phyloP scores from a whole-genome alignment of 225 moss, liverwort and hornwort species.

The Bryoerythrophyllum caledonicum region DNA sequence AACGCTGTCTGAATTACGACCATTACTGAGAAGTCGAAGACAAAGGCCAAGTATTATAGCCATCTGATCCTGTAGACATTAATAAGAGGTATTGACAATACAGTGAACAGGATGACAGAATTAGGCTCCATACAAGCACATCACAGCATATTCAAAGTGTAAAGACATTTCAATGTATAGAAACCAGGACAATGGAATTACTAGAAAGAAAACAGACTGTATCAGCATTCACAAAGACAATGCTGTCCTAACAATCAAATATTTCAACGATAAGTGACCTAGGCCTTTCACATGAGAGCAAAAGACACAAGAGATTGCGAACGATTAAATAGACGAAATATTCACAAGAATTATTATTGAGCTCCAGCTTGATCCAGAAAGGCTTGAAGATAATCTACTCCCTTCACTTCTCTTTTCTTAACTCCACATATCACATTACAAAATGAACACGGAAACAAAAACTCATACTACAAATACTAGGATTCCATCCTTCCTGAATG shows the following conservation, averaged over 20 bases:
- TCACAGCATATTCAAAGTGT: constrained; percentile 17
- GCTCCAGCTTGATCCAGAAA: not conserved
- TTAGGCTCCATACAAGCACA: not conserved
- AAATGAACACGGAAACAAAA: constrained; percentile 12
- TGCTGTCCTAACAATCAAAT: not conserved
- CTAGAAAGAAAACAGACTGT: not conserved
- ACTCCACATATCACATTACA: not conserved
- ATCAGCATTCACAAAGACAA: not conserved
- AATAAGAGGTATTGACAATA: constrained; percentile 15
- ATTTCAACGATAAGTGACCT: not conserved
- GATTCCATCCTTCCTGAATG: constrained; percentile 7
- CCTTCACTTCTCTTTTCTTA: not conserved
- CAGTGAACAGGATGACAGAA: constrained; percentile 15
- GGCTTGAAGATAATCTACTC: not conserved
- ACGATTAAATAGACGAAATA: not conserved
- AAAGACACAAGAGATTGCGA: constrained; percentile 14
- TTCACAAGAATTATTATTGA: not conserved
- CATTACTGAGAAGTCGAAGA: constrained; percentile 68
- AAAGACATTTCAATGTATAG: not conserved
- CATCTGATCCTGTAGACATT: constrained; percentile 58
- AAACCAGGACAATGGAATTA: constrained; percentile 1
- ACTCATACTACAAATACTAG: constrained; percentile 6
- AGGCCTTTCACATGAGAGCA: not conserved
- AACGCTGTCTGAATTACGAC: constrained; percentile 69
- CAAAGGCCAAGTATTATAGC: constrained; percentile 62